These are phyloP conservation scores for Suhomyces taliae DNA, from an alignment of 1,139 yeast genomes.

Conservation along the genomic window DNA sequence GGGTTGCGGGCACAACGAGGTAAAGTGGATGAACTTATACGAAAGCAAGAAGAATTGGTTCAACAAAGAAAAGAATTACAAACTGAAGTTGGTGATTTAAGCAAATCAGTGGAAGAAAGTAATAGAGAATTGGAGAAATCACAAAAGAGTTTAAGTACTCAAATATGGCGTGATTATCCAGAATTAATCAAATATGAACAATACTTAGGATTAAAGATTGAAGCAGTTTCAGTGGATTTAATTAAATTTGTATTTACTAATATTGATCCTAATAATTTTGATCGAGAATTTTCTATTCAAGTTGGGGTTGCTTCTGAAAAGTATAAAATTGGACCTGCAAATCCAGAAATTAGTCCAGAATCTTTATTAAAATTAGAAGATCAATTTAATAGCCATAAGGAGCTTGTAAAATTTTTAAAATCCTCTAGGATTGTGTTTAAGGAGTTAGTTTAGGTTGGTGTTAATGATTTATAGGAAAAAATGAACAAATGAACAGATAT, in stretches of 20 bases:
- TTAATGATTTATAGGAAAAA: background rate
- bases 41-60: constrained; percentile 23
- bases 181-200: constrained; percentile 45
- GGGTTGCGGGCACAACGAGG: constrained; percentile 12
- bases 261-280: constrained; percentile 41
- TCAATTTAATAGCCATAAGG: constrained; percentile 37
- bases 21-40: constrained; percentile 29
- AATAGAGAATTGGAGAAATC: constrained; percentile 21
- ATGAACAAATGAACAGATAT: too few relatives aligned
- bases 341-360: constrained; percentile 33
- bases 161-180: constrained; percentile 35
- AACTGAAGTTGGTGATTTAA: constrained; percentile 26
- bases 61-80: constrained; percentile 26
- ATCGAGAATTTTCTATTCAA: constrained; percentile 37
- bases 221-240: constrained; percentile 37
- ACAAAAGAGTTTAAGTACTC: constrained; percentile 23
- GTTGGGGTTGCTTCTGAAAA: constrained; percentile 37
- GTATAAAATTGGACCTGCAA: constrained; percentile 30
- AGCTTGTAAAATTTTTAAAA: constrained; percentile 41
- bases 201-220: constrained; percentile 47
- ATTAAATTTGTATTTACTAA: constrained; percentile 43
- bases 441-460: background rate
- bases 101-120: constrained; percentile 22
- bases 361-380: constrained; percentile 20
- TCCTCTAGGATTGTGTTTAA: constrained; percentile 25